phyloP scores from a whole-genome alignment of 768 basidiomycete genomes.

The Cytidiella melzeri region DNA sequence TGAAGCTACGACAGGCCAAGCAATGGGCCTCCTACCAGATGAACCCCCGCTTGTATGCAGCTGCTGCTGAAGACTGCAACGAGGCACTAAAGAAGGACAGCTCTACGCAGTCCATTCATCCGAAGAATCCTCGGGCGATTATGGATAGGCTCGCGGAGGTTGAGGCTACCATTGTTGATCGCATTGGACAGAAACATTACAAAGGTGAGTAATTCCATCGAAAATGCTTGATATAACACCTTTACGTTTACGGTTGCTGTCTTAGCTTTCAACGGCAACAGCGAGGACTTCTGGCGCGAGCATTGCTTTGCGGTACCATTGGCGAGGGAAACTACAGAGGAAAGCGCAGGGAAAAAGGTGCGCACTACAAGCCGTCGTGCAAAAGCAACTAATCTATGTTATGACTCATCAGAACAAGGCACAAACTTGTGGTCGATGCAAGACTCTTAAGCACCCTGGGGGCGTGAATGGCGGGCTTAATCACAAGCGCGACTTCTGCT shows the following conservation, averaged over 20 bases:
- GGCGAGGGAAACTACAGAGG: background rate
- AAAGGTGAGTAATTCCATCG: background rate
- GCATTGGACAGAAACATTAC: background rate
- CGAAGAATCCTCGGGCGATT: slow-evolving; percentile 12
- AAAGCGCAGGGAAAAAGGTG: background rate
- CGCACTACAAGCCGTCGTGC: background rate
- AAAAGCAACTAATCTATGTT: background rate
- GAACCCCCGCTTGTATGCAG: too few relatives aligned
- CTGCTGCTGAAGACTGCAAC: too few relatives aligned
- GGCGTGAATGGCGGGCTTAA: background rate
- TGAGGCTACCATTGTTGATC: slow-evolving; percentile 4
- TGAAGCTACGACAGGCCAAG: slow-evolving; percentile 7
- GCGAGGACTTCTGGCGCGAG: background rate
- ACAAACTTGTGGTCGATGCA: slow-evolving; percentile 8
- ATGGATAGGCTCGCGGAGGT: slow-evolving; percentile 7
- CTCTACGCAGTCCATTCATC: too few relatives aligned
- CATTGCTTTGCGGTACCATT: slow-evolving; percentile 5
- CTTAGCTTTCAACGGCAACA: background rate
- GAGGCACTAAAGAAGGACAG: too few relatives aligned
- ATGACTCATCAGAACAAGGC: slow-evolving; percentile 3
- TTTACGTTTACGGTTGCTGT: background rate
- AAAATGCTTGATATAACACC: background rate
- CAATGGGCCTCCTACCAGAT: slow-evolving; percentile 15
- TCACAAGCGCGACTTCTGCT: slow-evolving; percentile 11
- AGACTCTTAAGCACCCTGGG: slow-evolving; percentile 12